phyloP scores from a whole-genome alignment of 768 basidiomycete species.

The Tulasnella calospora region DNA sequence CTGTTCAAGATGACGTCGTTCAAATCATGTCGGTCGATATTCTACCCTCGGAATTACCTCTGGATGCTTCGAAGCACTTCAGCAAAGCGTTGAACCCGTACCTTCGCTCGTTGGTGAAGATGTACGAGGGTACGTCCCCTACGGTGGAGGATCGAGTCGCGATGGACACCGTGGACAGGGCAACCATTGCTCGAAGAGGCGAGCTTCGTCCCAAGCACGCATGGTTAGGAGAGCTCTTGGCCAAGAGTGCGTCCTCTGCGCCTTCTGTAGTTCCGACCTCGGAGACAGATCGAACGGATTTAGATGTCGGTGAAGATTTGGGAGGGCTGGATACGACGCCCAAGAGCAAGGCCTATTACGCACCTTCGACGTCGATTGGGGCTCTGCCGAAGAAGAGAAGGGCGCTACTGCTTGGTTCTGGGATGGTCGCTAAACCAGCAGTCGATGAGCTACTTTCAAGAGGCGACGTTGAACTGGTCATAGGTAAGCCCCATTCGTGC shows the following conservation, averaged over 20 bases:
- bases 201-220: constrained; percentile 48
- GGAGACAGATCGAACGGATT: constrained; percentile 15
- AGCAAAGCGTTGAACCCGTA: constrained; percentile 63
- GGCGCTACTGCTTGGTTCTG: constrained; percentile 80
- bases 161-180: constrained; percentile 52
- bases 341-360: background rate
- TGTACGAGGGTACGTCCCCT: constrained; percentile 36
- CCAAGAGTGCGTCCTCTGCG: constrained; percentile 30
- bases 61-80: constrained; percentile 77
- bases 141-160: constrained; percentile 34
- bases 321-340: constrained; percentile 15
- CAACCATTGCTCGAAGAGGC: constrained; percentile 65
- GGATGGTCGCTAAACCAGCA: constrained; percentile 92
- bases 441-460: constrained; percentile 65
- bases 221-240: constrained; percentile 56
- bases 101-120: constrained; percentile 51
- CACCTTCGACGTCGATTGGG: background rate
- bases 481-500: constrained; percentile 53
- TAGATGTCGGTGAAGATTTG: constrained; percentile 13
- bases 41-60: constrained; percentile 75
- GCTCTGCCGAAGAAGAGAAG: constrained; percentile 42
- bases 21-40: constrained; percentile 89
- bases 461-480: constrained; percentile 59
- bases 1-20: constrained; percentile 38
- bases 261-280: background rate